phyloP scores from a whole-genome alignment of 2,329 filamentous ascomycete species.

The Colletotrichum sp. region DNA sequence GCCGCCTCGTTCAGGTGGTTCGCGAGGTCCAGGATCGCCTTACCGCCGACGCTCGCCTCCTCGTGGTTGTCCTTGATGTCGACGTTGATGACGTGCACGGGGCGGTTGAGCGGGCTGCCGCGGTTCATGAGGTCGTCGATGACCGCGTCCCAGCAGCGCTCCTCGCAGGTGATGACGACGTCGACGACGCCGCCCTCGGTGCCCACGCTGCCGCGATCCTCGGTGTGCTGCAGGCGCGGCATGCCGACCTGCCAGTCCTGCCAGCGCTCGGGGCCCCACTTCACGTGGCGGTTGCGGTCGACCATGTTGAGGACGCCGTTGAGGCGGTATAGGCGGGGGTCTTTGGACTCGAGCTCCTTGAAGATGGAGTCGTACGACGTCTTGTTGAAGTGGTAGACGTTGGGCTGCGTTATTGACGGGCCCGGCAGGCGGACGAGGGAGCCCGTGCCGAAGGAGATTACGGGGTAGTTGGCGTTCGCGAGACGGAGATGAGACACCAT shows the following conservation, averaged over 20 bases:
- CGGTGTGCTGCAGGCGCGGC: constrained; percentile 77
- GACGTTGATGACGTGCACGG: constrained; percentile 97
- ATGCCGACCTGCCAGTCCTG: constrained; percentile 95
- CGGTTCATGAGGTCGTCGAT: constrained; percentile 90
- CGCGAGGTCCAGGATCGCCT: constrained; percentile 90
- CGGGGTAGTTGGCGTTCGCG: constrained; percentile 86
- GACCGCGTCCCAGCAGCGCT: constrained; percentile 97
- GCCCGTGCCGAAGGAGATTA: constrained; percentile 96
- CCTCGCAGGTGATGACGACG: constrained; percentile 95
- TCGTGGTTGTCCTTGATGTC: constrained; percentile 99
- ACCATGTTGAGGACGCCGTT: constrained; percentile 98
- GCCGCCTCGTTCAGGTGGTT: constrained; percentile 84
- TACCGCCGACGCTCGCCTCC: constrained; percentile 88
- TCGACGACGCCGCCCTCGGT: constrained; percentile 91
- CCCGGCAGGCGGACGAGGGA: constrained; percentile 93
- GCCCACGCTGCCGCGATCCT: constrained; percentile 78
- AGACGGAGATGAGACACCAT: constrained; percentile 99
- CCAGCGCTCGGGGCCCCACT: constrained; percentile 96
- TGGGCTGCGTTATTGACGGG: constrained; percentile 88
- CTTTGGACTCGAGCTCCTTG: constrained; percentile 85
- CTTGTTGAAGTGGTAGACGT: constrained; percentile 98
- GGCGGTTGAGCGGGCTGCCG: constrained; percentile 85
- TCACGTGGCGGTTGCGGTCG: constrained; percentile 87
- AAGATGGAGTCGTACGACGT: constrained; percentile 96
- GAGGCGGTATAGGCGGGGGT: constrained; percentile 83